These are phyloP conservation scores for Epichloe sibirici DNA, from an alignment of 2,329 filamentous ascomycete species.

Conservation along the genomic window DNA sequence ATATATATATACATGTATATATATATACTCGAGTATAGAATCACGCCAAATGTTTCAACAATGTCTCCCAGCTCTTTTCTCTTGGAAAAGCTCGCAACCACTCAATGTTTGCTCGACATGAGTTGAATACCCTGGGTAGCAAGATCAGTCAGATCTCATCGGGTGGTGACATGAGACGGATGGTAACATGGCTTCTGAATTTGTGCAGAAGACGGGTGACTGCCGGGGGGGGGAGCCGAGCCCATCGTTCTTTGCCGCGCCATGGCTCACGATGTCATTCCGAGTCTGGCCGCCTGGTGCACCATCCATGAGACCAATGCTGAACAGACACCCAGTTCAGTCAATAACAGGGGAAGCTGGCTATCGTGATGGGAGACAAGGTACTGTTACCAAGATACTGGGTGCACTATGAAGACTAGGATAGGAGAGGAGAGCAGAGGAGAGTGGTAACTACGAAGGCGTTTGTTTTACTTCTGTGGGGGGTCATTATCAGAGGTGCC, in stretches of 20 bases:
- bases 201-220: neutral
- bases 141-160: slow-evolving; percentile 1
- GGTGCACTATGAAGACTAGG: too few species aligned
- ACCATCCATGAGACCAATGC: neutral
- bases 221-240: neutral
- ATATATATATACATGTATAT: neutral
- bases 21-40: neutral
- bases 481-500: too few species aligned
- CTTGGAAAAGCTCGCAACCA: neutral
- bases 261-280: neutral
- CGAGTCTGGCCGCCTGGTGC: neutral
- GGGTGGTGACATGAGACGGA: slow-evolving; percentile 1
- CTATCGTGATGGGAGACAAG: too few species aligned
- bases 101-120: neutral
- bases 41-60: neutral
- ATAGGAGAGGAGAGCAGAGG: too few species aligned
- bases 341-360: too few species aligned
- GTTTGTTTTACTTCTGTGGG: too few species aligned
- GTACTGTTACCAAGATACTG: too few species aligned
- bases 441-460: too few species aligned
- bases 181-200: neutral
- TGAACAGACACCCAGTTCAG: too few species aligned
- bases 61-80: neutral
- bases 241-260: neutral
- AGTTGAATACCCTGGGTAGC: neutral